Conservation (phyloP, 2,329 filamentous ascomycete species). For the Penicillium fuscoglaucum region DNA sequence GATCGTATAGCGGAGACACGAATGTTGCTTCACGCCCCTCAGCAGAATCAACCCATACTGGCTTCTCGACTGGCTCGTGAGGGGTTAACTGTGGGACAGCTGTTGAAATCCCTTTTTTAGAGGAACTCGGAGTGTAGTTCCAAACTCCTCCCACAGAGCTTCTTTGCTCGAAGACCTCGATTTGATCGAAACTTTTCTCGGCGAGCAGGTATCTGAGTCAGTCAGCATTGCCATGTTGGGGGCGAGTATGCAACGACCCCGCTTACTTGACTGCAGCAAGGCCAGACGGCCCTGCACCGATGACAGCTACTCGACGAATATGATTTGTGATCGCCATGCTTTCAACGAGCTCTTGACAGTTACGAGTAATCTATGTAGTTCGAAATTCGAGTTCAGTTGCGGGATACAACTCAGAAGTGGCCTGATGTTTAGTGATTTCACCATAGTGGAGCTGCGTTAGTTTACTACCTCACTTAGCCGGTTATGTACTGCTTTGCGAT, state of each 20-base stretch:
- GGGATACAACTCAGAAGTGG: background rate
- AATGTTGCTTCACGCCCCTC: slow-evolving; percentile 57
- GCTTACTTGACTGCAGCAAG: slow-evolving; percentile 70
- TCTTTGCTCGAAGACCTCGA: slow-evolving; percentile 82
- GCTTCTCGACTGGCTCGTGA: slow-evolving; percentile 61
- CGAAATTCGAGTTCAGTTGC: slow-evolving; percentile 1
- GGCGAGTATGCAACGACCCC: background rate
- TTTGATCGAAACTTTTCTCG: slow-evolving; percentile 66
- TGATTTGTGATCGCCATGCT: slow-evolving; percentile 26
- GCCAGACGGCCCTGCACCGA: slow-evolving; percentile 81
- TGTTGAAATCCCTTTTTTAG: slow-evolving; percentile 45
- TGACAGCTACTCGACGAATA: slow-evolving; percentile 62
- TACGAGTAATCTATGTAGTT: background rate
- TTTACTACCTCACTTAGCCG: too few species aligned
- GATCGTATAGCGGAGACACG: slow-evolving; percentile 79
- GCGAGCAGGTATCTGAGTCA: slow-evolving; percentile 64
- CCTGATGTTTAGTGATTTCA: slow-evolving; percentile 11
- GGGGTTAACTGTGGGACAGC: slow-evolving; percentile 68
- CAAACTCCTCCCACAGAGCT: slow-evolving; percentile 76
- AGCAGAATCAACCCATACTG: slow-evolving; percentile 50
- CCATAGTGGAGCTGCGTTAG: slow-evolving; percentile 22
- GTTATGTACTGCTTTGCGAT: too few species aligned
- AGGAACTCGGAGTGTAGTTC: slow-evolving; percentile 66
- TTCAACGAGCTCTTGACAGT: background rate
- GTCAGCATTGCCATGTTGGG: slow-evolving; percentile 20